phyloP scores from a whole-genome alignment of 805 yeast species.

The Hermanozyma aechmeae region DNA sequence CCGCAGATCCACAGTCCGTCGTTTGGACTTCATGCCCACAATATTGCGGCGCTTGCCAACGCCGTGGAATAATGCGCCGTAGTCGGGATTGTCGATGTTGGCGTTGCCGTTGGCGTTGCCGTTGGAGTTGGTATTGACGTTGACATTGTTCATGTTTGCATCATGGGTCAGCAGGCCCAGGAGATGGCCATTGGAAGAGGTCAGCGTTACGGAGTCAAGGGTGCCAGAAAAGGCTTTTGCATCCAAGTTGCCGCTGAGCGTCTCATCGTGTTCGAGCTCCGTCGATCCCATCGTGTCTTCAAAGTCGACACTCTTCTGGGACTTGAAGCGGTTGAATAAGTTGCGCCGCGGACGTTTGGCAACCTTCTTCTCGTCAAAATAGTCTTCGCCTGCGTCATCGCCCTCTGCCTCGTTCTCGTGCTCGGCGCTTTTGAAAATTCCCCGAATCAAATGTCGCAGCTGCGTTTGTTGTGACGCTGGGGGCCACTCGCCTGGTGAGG shows the following conservation, averaged over 20 bases:
- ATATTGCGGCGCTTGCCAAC: slow-evolving; percentile 31
- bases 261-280: slow-evolving; percentile 6
- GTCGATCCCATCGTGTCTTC: slow-evolving; percentile 1
- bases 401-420: slow-evolving; percentile 1
- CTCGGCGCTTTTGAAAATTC: slow-evolving; percentile 21
- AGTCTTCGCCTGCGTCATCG: slow-evolving; percentile 1
- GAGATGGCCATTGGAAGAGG: too few relatives aligned
- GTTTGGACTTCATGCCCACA: slow-evolving; percentile 13
- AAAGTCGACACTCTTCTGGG: slow-evolving; percentile 7
- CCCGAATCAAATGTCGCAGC: slow-evolving; percentile 23
- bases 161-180: too few relatives aligned
- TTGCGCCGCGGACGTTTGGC: slow-evolving; percentile 23
- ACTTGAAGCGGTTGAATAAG: slow-evolving; percentile 31
- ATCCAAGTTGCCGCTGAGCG: too few relatives aligned
- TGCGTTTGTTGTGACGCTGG: slow-evolving; percentile 8
- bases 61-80: slow-evolving; percentile 34
- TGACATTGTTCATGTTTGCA: too few relatives aligned
- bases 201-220: too few relatives aligned
- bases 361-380: slow-evolving; percentile 16
- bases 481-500: slow-evolving; percentile 2
- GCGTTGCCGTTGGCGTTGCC: too few relatives aligned
- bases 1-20: too few relatives aligned
- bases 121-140: too few relatives aligned
- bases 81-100: slow-evolving; percentile 24
- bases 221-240: too few relatives aligned